Evolutionary conservation across 257 asterid genomes (phyloP), one percentile per base, ranked within the genome.

Genomic region (Thymus mandschuricus): DNA sequence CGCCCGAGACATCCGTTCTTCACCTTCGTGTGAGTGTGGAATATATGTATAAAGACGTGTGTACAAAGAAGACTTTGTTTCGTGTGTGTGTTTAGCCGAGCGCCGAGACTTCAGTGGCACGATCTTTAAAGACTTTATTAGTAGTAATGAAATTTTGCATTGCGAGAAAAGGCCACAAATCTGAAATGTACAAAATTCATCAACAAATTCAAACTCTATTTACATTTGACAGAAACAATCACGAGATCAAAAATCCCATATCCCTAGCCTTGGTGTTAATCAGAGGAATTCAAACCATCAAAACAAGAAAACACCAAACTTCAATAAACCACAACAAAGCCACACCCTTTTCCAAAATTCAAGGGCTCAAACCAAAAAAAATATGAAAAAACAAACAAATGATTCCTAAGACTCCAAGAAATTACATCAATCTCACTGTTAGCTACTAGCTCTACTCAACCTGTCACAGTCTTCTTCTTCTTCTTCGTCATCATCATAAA

Each of bases 401-500:
- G 30, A 60, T 28, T 44, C 11, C 41, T 38, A n/a, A 69, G 60
- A 52, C 35, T 0, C 35, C 13, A 4, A 50, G 12, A 15, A 45
- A 9, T n/a, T 29, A 48, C 44, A 74, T 10, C 41, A 33, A 35
- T 31, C 56, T 15, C 10, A 31, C 31, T 52, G 46, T n/a, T 15
- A 51, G 29, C 57, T 51, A 51, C 57, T 51, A 51, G 57, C 68
- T 62, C 69, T 63, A 80, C 59, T 12, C 21, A 40, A 29, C 11
- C 61, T 57, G 28, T 75, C 74, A 11, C 49, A 69, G 40, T 79
- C 30, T 13, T 81, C 57, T 12, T 81, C 69, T 69, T 89, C 88
- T 67, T 89, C 88, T 3, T 89, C 91, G 12, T 76, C 79, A 10
- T 83, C 87, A 28, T 89, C 89, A n/a, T 55, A 66, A 45, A 88